Evolutionary conservation across 2,329 filamentous ascomycete genomes (phyloP), one percentile per base, ranked within the genome.

Genomic region (Colletotrichum lupini): DNA sequence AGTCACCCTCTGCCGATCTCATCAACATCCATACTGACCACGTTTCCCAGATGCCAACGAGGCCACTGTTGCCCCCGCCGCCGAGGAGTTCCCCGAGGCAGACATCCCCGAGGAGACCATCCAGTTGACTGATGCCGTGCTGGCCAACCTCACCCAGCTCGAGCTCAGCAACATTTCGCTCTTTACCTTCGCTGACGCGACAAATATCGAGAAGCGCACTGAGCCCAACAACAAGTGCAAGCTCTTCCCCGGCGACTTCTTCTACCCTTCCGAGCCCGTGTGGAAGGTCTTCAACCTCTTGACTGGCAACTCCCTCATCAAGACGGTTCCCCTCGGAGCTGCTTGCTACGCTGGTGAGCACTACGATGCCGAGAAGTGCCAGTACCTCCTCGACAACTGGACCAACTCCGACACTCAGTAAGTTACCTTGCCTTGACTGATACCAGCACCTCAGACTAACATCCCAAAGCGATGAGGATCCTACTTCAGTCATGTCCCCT

Each of bases 401-500:
- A 74, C 35, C 32, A 67, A 75, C 14, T 77, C 77, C 3, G 62
- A 67, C 37, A 76, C 75, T 6, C 76, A 78, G 77, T 79, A 65
- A 72, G 77, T 62, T 22, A 22, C 12, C 32, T 19, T 24, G 49
- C 19, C 5, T 46, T 5, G 9, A 3, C 8, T 19, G 3, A 0
- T 14, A 22, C 16, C 2, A 4, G 53, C 7, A 26, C 42, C 11
- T 8, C 11, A 11, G 22, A 24, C 57, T 62, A 7, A 68, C 37
- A 35, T 67, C 32, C 60, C 24, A 76, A n/a, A 83, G 82, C 70
- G 78, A 79, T 14, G 67, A 77, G 4, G 81, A 85, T 64, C 84
- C 84, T 2, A 82, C 82, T 9, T 85, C 83, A 1, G 76, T 82
- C 59, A 84, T 84, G 81, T 84, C 79, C 73, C 82, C 83, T 4